phyloP scores from a whole-genome alignment of 208 protist genomes.

The Histomonas meleagridis region DNA sequence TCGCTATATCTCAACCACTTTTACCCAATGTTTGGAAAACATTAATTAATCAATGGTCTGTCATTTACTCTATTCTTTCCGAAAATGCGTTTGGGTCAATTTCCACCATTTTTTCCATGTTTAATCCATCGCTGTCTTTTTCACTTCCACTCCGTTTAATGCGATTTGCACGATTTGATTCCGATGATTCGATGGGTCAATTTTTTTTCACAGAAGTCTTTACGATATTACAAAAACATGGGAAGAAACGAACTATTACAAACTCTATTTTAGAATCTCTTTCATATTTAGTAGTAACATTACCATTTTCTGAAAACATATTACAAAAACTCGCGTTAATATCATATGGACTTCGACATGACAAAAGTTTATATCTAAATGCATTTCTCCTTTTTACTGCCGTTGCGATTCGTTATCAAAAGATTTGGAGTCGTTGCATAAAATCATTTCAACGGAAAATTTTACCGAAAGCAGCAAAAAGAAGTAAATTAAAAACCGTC shows the following conservation, averaged over 20 bases:
- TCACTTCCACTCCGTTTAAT: not conserved
- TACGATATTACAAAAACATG: not conserved
- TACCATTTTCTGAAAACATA: not conserved
- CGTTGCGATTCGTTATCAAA: not conserved
- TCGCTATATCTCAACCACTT: not conserved
- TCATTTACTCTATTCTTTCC: not conserved
- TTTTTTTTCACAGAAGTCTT: not conserved
- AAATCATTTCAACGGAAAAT: not conserved
- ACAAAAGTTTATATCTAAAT: not conserved
- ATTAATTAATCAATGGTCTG: not conserved
- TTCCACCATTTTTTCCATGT: not conserved
- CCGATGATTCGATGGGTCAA: not conserved
- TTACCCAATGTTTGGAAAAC: not conserved
- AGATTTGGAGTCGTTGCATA: not conserved
- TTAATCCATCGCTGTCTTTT: not conserved
- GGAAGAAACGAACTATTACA: not conserved
- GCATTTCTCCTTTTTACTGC: not conserved
- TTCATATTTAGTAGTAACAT: not conserved
- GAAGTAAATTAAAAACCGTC: not conserved
- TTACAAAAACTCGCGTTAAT: not conserved
- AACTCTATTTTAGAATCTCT: not conserved
- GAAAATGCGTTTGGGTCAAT: not conserved
- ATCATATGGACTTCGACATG: not conserved
- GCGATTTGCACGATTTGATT: not conserved
- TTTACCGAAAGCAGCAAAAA: not conserved